Evolutionary conservation across 73 alveolate species (phyloP).

Genomic region (Halteria grandinella): DNA sequence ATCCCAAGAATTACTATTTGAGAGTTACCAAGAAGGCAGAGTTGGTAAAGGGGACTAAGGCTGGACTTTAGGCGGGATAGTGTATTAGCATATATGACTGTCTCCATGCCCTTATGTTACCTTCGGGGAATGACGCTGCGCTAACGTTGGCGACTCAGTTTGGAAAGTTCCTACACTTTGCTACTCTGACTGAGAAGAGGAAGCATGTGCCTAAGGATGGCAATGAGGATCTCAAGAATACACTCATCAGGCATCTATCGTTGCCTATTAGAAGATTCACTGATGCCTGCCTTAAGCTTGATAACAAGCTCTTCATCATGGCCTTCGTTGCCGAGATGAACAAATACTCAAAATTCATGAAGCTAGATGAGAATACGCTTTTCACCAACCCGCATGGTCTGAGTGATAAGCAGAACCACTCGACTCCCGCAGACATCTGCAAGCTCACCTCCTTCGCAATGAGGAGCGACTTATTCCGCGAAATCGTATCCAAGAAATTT

Average conservation of each 20-base stretch:
- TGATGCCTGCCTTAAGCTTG: neutral
- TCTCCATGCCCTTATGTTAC: slow-evolving; percentile 80
- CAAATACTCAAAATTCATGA: slow-evolving; percentile 34
- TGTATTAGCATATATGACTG: slow-evolving; percentile 59
- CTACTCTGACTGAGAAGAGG: neutral
- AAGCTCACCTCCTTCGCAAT: slow-evolving; percentile 53
- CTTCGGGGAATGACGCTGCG: slow-evolving; percentile 90
- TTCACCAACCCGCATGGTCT: slow-evolving; percentile 85
- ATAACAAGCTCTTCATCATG: slow-evolving; percentile 29
- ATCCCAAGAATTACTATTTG: slow-evolving; percentile 54
- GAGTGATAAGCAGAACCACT: slow-evolving; percentile 54
- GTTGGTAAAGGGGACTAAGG: slow-evolving; percentile 74
- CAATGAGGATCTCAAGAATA: neutral
- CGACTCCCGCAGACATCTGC: slow-evolving; percentile 73
- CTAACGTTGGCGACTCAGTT: slow-evolving; percentile 56
- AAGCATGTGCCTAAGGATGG: slow-evolving; percentile 23
- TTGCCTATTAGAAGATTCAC: no score
- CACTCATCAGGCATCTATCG: neutral
- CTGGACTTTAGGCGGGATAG: slow-evolving; percentile 60
- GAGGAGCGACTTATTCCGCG: slow-evolving; percentile 50
- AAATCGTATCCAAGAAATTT: slow-evolving; percentile 46
- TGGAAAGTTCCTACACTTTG: slow-evolving; percentile 41
- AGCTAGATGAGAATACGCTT: slow-evolving; percentile 38
- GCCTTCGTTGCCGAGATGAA: slow-evolving; percentile 67
- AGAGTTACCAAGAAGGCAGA: slow-evolving; percentile 75